These are phyloP conservation scores for Umbelopsis sp. DNA, from an alignment of 371 early-diverging fungal species.

Conservation along the genomic window DNA sequence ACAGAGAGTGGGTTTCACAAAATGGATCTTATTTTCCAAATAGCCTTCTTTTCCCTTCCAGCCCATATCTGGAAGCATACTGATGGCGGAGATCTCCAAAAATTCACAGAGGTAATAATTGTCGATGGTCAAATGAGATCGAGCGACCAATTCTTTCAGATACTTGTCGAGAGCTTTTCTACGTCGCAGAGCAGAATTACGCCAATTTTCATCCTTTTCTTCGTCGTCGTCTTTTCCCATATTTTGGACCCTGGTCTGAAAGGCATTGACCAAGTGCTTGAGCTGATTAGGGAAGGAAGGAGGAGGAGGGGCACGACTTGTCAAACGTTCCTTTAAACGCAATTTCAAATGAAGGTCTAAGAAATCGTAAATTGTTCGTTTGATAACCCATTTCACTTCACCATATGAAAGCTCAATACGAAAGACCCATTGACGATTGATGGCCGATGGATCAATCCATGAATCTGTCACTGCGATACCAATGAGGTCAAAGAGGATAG, in stretches of 20 bases:
- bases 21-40: slow-evolving; percentile 59
- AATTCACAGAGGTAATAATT: slow-evolving; percentile 82
- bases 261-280: slow-evolving; percentile 42
- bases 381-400: slow-evolving; percentile 77
- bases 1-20: slow-evolving; percentile 43
- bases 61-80: slow-evolving; percentile 78
- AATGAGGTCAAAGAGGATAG: slow-evolving; percentile 17
- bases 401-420: slow-evolving; percentile 82
- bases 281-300: slow-evolving; percentile 54
- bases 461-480: slow-evolving; percentile 61
- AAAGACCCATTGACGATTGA: slow-evolving; percentile 53
- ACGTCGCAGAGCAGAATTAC: slow-evolving; percentile 48
- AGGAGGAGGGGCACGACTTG: slow-evolving; percentile 42
- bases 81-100: slow-evolving; percentile 75
- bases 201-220: slow-evolving; percentile 31
- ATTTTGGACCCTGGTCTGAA: slow-evolving; percentile 39
- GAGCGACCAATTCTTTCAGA: slow-evolving; percentile 58
- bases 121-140: slow-evolving; percentile 59
- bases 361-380: slow-evolving; percentile 75
- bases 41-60: slow-evolving; percentile 90
- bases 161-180: slow-evolving; percentile 68
- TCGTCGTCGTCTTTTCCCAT: slow-evolving; percentile 27
- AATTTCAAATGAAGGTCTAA: slow-evolving; percentile 68
- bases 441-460: slow-evolving; percentile 39
- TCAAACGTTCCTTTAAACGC: slow-evolving; percentile 50